phyloP scores from a whole-genome alignment of 768 basidiomycete species.

The Daedalea quercina region DNA sequence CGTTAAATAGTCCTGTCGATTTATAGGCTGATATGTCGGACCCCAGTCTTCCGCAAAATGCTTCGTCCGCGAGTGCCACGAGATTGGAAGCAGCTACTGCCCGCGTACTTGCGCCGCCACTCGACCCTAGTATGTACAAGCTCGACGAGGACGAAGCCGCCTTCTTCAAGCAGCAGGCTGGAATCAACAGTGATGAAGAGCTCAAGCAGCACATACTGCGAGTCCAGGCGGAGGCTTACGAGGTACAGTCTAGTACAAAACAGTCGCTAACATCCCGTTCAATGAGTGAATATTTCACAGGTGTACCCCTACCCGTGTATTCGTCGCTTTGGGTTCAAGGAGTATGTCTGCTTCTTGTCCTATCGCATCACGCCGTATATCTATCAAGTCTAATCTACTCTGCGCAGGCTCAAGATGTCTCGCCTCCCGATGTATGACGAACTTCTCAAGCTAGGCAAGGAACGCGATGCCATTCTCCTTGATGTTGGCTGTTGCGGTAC shows the following conservation, averaged over 20 bases:
- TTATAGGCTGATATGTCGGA: too few relatives aligned
- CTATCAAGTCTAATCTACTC: not conserved
- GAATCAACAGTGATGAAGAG: constrained; percentile 23
- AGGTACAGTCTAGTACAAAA: constrained; percentile 17
- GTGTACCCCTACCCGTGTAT: constrained; percentile 27
- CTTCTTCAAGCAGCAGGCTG: constrained; percentile 17
- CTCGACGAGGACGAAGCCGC: constrained; percentile 4
- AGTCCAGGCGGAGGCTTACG: constrained; percentile 24
- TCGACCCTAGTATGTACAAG: not conserved
- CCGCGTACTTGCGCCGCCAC: not conserved
- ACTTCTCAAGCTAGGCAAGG: constrained; percentile 30
- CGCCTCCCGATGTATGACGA: constrained; percentile 19
- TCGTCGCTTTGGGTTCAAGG: constrained; percentile 17
- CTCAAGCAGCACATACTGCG: constrained; percentile 24
- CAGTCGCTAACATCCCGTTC: not conserved
- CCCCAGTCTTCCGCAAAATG: too few relatives aligned
- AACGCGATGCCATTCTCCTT: constrained; percentile 33
- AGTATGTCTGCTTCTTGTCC: constrained; percentile 7
- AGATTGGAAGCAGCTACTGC: not conserved
- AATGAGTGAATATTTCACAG: constrained; percentile 8
- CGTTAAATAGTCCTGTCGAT: too few relatives aligned
- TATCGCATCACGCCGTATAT: not conserved
- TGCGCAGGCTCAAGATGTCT: constrained; percentile 18
- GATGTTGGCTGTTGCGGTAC: constrained; percentile 42
- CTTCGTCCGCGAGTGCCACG: too few relatives aligned